Percentiles rank a stretch among this genome's conserved stretches.
phyloP scores from a whole-genome alignment of 192 early-diverging fungal species.

The Coemansia nantahalensis region DNA sequence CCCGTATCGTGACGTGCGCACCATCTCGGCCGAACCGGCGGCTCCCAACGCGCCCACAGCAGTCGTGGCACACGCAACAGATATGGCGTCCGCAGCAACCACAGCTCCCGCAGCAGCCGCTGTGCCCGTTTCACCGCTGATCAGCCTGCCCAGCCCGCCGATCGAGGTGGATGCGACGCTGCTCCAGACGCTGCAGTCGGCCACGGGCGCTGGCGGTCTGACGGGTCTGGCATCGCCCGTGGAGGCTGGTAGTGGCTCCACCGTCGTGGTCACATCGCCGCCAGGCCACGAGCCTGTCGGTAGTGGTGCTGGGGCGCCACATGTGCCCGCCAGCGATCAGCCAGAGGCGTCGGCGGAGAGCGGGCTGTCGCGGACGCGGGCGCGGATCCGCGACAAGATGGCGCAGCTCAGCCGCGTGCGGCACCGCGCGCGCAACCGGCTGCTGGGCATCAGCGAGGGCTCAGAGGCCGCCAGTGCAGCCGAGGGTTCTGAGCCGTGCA shows the following conservation, averaged over 20 bases:
- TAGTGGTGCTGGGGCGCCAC: too few relatives aligned
- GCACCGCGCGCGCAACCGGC: slow-evolving; percentile 30
- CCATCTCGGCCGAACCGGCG: not conserved
- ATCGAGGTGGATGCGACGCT: slow-evolving; percentile 33
- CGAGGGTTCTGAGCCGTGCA: too few relatives aligned
- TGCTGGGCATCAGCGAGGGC: slow-evolving; percentile 15
- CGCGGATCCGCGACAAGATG: slow-evolving; percentile 43
- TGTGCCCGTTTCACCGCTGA: not conserved
- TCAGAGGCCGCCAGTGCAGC: not conserved
- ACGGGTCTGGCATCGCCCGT: not conserved
- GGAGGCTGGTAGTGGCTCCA: too few relatives aligned
- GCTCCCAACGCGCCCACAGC: too few relatives aligned
- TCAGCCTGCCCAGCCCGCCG: slow-evolving; percentile 36
- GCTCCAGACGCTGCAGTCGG: slow-evolving; percentile 17
- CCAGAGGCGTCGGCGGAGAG: not conserved
- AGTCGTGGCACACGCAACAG: too few relatives aligned
- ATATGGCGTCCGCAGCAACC: too few relatives aligned
- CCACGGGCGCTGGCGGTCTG: not conserved
- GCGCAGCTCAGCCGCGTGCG: slow-evolving; percentile 33
- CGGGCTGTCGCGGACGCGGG: slow-evolving; percentile 25
- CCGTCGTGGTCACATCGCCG: too few relatives aligned
- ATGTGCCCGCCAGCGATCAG: too few relatives aligned
- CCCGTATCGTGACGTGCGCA: slow-evolving; percentile 28
- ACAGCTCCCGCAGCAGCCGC: too few relatives aligned
- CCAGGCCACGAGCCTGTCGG: too few relatives aligned